phyloP scores from a whole-genome alignment of 1,284 basidiomycete species.

The Dichomitus squalens region DNA sequence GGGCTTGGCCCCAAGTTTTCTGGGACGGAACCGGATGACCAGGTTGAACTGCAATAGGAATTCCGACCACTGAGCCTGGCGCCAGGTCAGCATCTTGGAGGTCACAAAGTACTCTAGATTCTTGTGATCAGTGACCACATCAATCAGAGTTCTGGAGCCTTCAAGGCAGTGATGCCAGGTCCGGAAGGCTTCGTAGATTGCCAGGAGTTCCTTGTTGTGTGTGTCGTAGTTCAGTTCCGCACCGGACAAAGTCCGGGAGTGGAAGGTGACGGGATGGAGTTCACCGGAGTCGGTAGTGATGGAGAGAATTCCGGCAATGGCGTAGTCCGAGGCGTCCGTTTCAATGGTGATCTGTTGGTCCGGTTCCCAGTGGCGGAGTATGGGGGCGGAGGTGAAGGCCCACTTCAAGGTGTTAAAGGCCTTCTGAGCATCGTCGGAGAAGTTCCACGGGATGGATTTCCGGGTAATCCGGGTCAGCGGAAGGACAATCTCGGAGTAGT shows the following conservation, averaged over 20 bases:
- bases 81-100: no score
- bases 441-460: background rate
- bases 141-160: background rate
- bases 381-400: background rate
- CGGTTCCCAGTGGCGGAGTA: slow-evolving; percentile 31
- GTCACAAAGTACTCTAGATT: background rate
- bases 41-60: no score
- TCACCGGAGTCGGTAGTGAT: no score
- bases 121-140: background rate
- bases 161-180: no score
- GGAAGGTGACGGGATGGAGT: no score
- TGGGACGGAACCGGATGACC: no score
- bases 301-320: slow-evolving; percentile 30
- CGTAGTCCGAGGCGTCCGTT: slow-evolving; percentile 25
- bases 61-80: no score
- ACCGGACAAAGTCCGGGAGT: slow-evolving; percentile 31
- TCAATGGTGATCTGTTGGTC: slow-evolving; percentile 25
- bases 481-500: no score
- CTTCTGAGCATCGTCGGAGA: no score
- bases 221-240: slow-evolving; percentile 38
- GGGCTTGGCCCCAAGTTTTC: no score
- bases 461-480: background rate
- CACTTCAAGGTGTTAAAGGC: background rate
- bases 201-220: slow-evolving; percentile 40
- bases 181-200: no score